Evolutionary conservation across 2,329 filamentous ascomycete genomes (phyloP), one percentile per base, ranked within the genome.

Genomic region (Cryphonectria radicalis): DNA sequence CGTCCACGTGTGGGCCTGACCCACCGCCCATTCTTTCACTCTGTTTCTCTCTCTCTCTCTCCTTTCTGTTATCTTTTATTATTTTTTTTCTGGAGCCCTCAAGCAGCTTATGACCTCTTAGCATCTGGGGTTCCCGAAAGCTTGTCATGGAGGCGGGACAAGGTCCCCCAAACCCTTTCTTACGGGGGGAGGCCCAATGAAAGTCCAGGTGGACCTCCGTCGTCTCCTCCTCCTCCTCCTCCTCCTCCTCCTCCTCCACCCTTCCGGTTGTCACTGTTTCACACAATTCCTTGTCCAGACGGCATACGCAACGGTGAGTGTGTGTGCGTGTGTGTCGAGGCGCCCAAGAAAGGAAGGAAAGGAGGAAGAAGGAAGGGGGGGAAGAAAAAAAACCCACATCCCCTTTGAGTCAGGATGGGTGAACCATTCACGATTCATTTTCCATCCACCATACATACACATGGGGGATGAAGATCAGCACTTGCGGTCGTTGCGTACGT

Each of bases 261-360:
- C 25, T 28, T 19, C 28, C 55, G 13, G 28, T 32, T 32, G 32
- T 62, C 32, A 40, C 32, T 35, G 59, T 62, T 32, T 62, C 55
- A 59, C 35, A 40, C 35, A 62, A 62, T 37, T n/a, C 59, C 59
- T 62, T 62, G 59, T 62, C 22, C 59, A 62, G 59, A 62, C 59
- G 59, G 35, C 22, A 35, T 37, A 11, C 59, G 32, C 32, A 25
- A 40, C 35, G 32, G n/a, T 13, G 32, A 19, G 40, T 14, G 40
- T 42, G 11, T 42, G 40, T 42, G 40, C 4, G 40, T 40, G 11
- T 19, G 28, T 59, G 11, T 14, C 57, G 57, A 60, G 57, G 57
- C 57, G 32, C 28, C 14, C 57, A 37, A 37, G 37, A 11, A 37
- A 10, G 37, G 37, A 37, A 37, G 37, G 10, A 37, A 37, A 4